A percentile compares a stretch with the other conserved stretches of the same genome.
Conservation (phyloP, 192 early-diverging fungal genomes). For the Rhizophagus sp. region DNA sequence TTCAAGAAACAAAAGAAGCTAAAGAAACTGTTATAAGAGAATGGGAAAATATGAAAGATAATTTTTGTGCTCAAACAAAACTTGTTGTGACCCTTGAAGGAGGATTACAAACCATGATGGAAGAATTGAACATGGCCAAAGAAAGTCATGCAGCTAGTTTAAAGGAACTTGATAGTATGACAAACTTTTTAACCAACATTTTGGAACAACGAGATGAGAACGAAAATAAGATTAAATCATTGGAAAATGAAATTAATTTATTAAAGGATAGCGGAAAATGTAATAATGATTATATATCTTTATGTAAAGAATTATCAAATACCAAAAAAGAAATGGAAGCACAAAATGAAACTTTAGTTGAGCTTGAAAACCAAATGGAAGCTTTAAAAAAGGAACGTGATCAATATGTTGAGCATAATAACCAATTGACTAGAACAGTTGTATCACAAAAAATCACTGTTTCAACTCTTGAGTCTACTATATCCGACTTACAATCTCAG, state of each 20-base stretch:
- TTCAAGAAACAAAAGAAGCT: neutral
- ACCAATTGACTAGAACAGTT: slow-evolving; percentile 5
- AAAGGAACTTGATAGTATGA: slow-evolving; percentile 13
- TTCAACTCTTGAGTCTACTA: neutral
- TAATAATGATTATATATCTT: neutral
- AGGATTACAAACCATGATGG: neutral
- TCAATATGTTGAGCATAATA: neutral
- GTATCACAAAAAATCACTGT: slow-evolving; percentile 1
- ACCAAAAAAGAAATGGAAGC: neutral
- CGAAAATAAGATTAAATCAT: neutral
- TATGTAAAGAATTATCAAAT: neutral
- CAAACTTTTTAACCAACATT: neutral
- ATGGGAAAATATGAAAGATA: neutral
- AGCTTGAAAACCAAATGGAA: slow-evolving; percentile 7
- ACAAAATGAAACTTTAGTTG: neutral
- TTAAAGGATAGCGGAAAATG: neutral
- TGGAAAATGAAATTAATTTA: slow-evolving; percentile 3
- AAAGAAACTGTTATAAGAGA: neutral
- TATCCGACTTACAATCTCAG: slow-evolving; percentile 5
- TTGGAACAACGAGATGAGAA: slow-evolving; percentile 3
- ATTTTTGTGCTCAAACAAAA: neutral
- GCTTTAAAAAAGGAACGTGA: neutral
- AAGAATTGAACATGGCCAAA: slow-evolving; percentile 11
- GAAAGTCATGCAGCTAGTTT: neutral
- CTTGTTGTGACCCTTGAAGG: neutral